Conservation (phyloP, 1,284 basidiomycete species). For the Fomitopsis pinicola region DNA sequence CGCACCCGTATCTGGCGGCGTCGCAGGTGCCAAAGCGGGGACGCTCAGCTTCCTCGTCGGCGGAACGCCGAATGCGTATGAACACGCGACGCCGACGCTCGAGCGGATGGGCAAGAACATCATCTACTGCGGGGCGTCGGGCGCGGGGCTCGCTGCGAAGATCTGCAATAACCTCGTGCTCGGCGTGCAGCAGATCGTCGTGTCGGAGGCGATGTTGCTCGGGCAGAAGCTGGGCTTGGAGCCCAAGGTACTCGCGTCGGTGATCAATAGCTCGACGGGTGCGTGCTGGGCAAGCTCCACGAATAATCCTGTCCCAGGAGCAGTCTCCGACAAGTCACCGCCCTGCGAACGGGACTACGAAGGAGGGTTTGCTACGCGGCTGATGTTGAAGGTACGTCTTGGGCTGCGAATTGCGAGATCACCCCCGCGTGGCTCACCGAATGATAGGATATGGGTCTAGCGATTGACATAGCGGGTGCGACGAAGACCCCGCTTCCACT, state of each 20-base stretch:
- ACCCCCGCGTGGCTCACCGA: not conserved
- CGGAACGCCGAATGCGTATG: slow-evolving; percentile 59
- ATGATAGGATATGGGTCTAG: slow-evolving; percentile 75
- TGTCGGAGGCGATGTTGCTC: slow-evolving; percentile 83
- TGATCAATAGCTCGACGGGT: slow-evolving; percentile 83
- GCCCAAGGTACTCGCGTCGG: slow-evolving; percentile 68
- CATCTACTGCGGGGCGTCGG: slow-evolving; percentile 83
- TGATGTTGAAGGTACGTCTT: slow-evolving; percentile 74
- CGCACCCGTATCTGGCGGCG: slow-evolving; percentile 89
- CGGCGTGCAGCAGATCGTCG: slow-evolving; percentile 74
- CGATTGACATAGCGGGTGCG: slow-evolving; percentile 53
- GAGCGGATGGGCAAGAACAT: slow-evolving; percentile 78
- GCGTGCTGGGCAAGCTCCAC: slow-evolving; percentile 80
- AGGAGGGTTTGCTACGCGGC: slow-evolving; percentile 77
- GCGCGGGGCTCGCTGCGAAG: slow-evolving; percentile 83
- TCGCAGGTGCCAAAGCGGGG: slow-evolving; percentile 79
- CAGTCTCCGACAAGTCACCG: slow-evolving; percentile 66
- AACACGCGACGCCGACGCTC: slow-evolving; percentile 56
- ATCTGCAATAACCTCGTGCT: slow-evolving; percentile 85
- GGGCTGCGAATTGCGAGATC: not conserved
- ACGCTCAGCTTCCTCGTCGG: slow-evolving; percentile 91
- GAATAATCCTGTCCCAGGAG: slow-evolving; percentile 84
- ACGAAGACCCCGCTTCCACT: slow-evolving; percentile 57
- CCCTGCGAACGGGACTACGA: slow-evolving; percentile 84
- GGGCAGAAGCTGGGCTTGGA: slow-evolving; percentile 76